phyloP scores from a whole-genome alignment of 1,284 basidiomycete genomes.

The Leccinum angustisporum region DNA sequence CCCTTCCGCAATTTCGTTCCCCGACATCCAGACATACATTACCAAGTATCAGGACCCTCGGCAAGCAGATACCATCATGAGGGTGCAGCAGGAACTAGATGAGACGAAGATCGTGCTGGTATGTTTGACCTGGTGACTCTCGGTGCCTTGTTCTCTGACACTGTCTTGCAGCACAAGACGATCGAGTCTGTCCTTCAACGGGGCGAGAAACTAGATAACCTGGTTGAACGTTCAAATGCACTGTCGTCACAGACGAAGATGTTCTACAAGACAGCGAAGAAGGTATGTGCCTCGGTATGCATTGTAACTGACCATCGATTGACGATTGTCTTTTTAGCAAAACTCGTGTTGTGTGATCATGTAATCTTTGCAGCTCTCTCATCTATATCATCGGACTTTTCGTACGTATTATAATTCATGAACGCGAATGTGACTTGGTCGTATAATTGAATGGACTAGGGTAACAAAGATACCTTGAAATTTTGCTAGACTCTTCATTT shows the following conservation, averaged over 20 bases:
- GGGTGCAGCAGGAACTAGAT: slow-evolving; percentile 96
- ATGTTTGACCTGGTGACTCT: slow-evolving; percentile 2
- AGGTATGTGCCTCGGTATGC: slow-evolving; percentile 50
- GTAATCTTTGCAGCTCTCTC: slow-evolving; percentile 33
- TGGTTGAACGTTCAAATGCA: slow-evolving; percentile 93
- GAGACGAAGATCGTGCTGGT: slow-evolving; percentile 99
- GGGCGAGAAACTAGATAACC: slow-evolving; percentile 96
- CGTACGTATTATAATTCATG: slow-evolving; percentile 23
- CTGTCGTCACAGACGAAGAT: slow-evolving; percentile 91
- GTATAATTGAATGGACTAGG: neutral
- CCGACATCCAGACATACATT: slow-evolving; percentile 78
- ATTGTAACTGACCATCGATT: neutral
- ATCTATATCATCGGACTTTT: slow-evolving; percentile 20
- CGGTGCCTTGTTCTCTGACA: neutral
- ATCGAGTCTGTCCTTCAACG: slow-evolving; percentile 97
- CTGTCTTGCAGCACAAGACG: slow-evolving; percentile 85
- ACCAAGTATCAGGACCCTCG: slow-evolving; percentile 97
- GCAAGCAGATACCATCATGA: slow-evolving; percentile 98
- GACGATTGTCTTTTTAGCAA: slow-evolving; percentile 43
- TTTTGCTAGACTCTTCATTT: neutral
- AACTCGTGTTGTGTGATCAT: slow-evolving; percentile 61
- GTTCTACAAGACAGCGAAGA: slow-evolving; percentile 94
- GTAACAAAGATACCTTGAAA: neutral
- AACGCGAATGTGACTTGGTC: neutral
- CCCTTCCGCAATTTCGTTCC: slow-evolving; percentile 65